Evolutionary conservation across 768 basidiomycete species (phyloP), one percentile per base, ranked within the genome.

Genomic region (Phaeotremella skinneri): DNA sequence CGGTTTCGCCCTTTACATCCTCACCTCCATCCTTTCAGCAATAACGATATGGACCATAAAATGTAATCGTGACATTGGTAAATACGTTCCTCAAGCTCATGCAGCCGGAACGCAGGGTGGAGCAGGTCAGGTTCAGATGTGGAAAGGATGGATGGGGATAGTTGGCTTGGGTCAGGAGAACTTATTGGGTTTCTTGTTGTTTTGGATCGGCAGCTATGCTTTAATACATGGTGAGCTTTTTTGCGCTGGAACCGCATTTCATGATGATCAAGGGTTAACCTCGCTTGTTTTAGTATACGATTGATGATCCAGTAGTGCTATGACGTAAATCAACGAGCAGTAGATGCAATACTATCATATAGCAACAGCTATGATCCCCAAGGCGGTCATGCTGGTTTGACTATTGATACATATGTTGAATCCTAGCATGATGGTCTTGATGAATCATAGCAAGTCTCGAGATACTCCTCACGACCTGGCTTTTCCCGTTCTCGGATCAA

Each of bases 161-260:
- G 78, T 86, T 48, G 90, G 87, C 61, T 87, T 92, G 0, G 90
- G 90, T 9, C 89, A 91, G 77, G 92, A 96, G 77, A 92, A 91
- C 64, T 79, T 87, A 17, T 90, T 91, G 69, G 90, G 90, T 2
- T 97, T 93, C 69, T 83, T 97, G 58, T 83, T 96, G 27, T 87
- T 88, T 21, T 97, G 92, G 92, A 97, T 92, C 32, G 79, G 94
- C 55, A 89, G 92, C 75, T 94, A 89, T 75, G 92, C 69, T 16
- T 49, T 74, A 32, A 70, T 74, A 69, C 72, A 74, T 65, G 72
- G 72, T 74, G 57, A 66, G 72, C 62, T 20, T 23, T 32, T 16
- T 43, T 37, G 17, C 4, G 21, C 20, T 25, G n/a, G 26, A 11
- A n/a, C 29, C 37, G 11, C 9, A 39, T 39, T 39, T 39, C 37